These are phyloP conservation scores for Ophiocordyceps camponoti-saundersi DNA, from an alignment of 2,329 filamentous ascomycete species.

Conservation along the genomic window DNA sequence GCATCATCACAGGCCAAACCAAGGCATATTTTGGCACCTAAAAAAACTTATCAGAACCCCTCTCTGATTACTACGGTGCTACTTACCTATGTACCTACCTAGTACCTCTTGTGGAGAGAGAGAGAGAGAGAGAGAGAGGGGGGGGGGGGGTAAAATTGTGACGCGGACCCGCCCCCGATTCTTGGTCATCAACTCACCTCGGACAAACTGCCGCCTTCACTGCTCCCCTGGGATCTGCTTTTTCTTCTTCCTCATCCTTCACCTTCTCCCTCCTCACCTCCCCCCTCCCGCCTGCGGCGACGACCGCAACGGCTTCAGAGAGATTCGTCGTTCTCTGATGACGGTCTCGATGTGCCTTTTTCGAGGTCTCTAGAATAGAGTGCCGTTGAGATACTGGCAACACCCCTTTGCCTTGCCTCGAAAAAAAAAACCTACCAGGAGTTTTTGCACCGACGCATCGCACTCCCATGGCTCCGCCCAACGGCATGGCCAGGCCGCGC, in stretches of 20 bases:
- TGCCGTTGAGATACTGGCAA: not conserved
- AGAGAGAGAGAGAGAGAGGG: too few species aligned
- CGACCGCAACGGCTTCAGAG: slow-evolving; percentile 4
- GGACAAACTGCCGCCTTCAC: slow-evolving; percentile 1
- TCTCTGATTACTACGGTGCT: not conserved
- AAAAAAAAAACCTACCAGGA: not conserved
- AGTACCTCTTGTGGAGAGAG: too few species aligned
- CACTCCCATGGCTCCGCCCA: slow-evolving; percentile 15
- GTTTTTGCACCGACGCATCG: not conserved
- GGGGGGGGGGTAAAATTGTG: slow-evolving; percentile 13
- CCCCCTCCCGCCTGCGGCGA: slow-evolving; percentile 4
- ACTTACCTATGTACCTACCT: too few species aligned
- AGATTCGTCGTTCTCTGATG: slow-evolving; percentile 9
- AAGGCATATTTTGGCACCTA: not conserved
- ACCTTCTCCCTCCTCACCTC: not conserved
- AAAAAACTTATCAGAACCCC: not conserved
- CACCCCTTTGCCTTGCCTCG: not conserved
- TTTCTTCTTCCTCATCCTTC: not conserved
- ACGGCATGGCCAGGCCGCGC: slow-evolving; percentile 15
- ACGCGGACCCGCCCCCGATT: slow-evolving; percentile 10
- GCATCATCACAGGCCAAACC: too few species aligned
- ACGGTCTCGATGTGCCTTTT: slow-evolving; percentile 15
- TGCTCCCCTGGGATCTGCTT: not conserved
- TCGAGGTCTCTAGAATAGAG: slow-evolving; percentile 14
- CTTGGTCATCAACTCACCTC: slow-evolving; percentile 8